Evolutionary conservation across 1,139 yeast species (phyloP), one percentile per base, ranked within the genome.

Genomic region (Kurtzmaniella natalensis): DNA sequence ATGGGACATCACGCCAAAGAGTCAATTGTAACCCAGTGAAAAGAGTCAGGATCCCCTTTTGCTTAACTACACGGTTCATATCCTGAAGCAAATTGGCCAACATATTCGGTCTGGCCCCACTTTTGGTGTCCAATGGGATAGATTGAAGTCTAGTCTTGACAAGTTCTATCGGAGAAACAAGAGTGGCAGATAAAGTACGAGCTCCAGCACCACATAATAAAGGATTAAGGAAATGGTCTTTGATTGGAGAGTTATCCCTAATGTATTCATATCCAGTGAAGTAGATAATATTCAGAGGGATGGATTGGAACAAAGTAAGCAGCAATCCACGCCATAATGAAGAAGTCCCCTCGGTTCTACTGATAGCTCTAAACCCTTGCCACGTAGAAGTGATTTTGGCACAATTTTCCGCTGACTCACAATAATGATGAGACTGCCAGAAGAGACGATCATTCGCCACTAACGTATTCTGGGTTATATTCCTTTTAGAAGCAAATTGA

Each of bases 1-100:
- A 92, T 2, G 99, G 99, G 0, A 89, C 97, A 54, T 92, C 99
- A 57, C 99, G 70, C 96, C 96, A 89, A 17, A 92, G 66, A 0
- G 98, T 92, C 32, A 92, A 70, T 29, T 83, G 78, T 23, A 94
- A 63, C 0, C 99, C 99, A 37, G 81, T 80, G 70, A 88, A 92
- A 11, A 92, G 57, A 0, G 89, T 72, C 1, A 62, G 53, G 2
- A 75, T 40, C 0, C 97, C 96, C n/a, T 73, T 69, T 1, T 55
- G 47, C 27, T 60, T 57, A 2, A 87, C 65, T 50, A 81, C 78
- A 3, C 57, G 55, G 33, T 57, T 54, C 20, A 87, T 72, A 34
- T 88, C 94, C 11, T 55, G 56, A 20, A 82, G 37, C 29, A 82
- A 70, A 45, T 71, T 67, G 32, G 58, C 55, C 38, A 78, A 51